Evolutionary conservation across 768 basidiomycete genomes (phyloP), one percentile per base, ranked within the genome.

Genomic region (Obba rivulosa): DNA sequence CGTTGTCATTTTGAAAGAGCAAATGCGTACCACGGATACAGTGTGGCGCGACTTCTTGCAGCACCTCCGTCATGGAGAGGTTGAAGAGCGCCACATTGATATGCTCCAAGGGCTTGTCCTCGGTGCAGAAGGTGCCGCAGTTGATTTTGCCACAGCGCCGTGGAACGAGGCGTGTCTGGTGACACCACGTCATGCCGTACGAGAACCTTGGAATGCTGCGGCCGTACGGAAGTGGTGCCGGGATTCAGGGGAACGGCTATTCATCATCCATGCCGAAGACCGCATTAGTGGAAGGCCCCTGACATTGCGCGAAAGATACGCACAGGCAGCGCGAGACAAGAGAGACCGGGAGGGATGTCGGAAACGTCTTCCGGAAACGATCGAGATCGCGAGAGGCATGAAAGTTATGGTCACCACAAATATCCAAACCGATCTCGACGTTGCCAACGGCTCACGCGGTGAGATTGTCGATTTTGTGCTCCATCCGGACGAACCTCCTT

Each of bases 381-480:
- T 69, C 0, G 49, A 62, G 36, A 1, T 66, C 5, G 55, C 62
- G 0, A 34, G 69, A 3, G 68, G 71, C 0, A 71, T 72, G 67
- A 62, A 66, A 41, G 68, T 69, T 0, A 66, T 74, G 66, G 66
- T 74, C 0, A 70, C 65, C 1, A 42, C 37, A 1, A 74, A 74
- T 35, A 46, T 75, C 0, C 63, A 69, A n/a, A 73, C 67, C 0
- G 68, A 73, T 22, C 53, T 68, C 0, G 72, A 74, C 34, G 41
- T 76, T 0, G 63, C 72, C 0, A 75, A 74, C 41, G 68, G 74
- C 0, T 56, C 68, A 0, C 24, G 62, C 1, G 69, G 70, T 0
- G 51, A 54, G 8, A 63, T 72, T 1, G 49, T 59, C 0, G 62
- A 61, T 31, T 70, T 72, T 17, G 42, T 70, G 1, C 55, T 74